Base-by-base conservation (phyloP, 352 stramenopile genomes). In the Chrysophaeum taylorii region DNA sequence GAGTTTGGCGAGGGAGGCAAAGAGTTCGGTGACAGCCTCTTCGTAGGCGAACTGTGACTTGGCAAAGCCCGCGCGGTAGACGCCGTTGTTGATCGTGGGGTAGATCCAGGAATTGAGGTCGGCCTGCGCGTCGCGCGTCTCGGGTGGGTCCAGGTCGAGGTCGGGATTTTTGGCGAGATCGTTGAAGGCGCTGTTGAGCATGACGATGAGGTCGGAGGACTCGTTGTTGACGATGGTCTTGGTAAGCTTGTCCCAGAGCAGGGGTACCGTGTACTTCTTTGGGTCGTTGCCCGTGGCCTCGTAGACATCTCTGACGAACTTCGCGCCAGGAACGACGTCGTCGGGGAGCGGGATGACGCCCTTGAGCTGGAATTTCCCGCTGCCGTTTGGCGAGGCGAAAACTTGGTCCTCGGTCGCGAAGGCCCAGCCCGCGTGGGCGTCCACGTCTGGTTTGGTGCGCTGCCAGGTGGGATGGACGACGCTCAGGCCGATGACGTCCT, bases 191-290 rank as follows among this genome's bases (percentile, higher is more conserved):
- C 78, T 85, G 80, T 96, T 96, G 41, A 98, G 81, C 85, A 97
- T 97, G 72, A 89, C 82, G 16, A 96, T 87, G 78, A 98, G 97
- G 69, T 97, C 92, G 31, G 85, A 85, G 0, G 86, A 96, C 79
- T 98, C 92, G 73, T 97, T 97, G 77, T 89, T 96, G 16, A 98
- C 92, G 74, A 97, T 96, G 7, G 85, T 94, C 31, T 91, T 77
- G 0, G 78, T 74, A 74, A 96, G 94, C 72, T 91, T 95, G 81
- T 98, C 92, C 81, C 86, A 97, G 15, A 97, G 74, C 0, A 97
- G 72, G 29, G 92, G 93, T 52, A 97, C 91, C 15, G 89, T 90
- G 80, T 92, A 97, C 68, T 96, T 94, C 45, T 18, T 57, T 9
- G 45, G 14, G 7, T 18, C 45, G 5, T 31, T 9, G 31, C 82